Evolutionary conservation across 345 rosid species (phyloP).

Genomic region (Rhizophora mangle): DNA sequence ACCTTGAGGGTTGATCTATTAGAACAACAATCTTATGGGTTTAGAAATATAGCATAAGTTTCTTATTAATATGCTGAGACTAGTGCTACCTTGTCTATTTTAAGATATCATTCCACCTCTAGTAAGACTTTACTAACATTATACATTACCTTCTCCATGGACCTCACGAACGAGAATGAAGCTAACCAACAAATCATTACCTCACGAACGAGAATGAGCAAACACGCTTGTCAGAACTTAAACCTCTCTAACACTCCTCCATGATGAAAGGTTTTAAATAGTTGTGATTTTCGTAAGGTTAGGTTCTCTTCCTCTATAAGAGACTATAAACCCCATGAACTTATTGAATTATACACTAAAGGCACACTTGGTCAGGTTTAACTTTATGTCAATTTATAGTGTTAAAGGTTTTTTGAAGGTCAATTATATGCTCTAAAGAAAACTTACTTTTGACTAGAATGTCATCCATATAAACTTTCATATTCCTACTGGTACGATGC

Average conservation of each 20-base stretch:
- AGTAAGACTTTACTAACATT: neutral
- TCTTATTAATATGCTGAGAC: no score
- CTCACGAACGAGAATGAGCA: neutral
- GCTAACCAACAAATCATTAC: neutral
- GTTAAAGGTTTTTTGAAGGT: neutral
- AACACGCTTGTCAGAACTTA: neutral
- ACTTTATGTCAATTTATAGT: neutral
- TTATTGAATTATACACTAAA: neutral
- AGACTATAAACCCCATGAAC: neutral
- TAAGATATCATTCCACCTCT: no score
- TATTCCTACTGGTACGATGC: rapidly evolving
- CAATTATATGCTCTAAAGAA: neutral
- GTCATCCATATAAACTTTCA: neutral
- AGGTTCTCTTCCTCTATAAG: neutral
- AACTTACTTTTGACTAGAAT: neutral
- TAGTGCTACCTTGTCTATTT: no score
- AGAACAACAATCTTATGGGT: no score
- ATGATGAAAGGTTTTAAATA: neutral
- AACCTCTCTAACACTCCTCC: neutral
- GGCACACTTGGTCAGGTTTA: neutral
- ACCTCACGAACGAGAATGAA: neutral
- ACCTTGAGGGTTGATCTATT: no score
- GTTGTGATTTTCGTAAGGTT: neutral
- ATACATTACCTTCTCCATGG: neutral
- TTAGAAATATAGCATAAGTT: no score